phyloP scores from a whole-genome alignment of 2,329 filamentous ascomycete species.

The Aspergillus vadensis region DNA sequence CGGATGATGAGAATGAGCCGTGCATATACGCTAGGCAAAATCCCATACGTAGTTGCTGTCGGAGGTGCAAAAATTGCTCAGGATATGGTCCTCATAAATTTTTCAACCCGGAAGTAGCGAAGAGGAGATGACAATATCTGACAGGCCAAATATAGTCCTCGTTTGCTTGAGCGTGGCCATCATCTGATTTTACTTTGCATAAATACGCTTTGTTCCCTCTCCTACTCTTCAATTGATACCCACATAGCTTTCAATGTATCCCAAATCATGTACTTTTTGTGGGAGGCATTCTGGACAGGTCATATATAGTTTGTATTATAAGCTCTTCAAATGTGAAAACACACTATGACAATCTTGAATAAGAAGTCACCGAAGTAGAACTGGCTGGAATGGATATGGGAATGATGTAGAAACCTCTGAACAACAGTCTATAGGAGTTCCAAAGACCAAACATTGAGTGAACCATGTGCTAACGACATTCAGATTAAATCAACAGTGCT shows the following conservation, averaged over 20 bases:
- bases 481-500: constrained; percentile 2
- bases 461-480: neutral
- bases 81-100: neutral
- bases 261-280: neutral
- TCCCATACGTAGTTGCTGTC: neutral
- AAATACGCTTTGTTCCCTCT: neutral
- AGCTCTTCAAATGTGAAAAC: neutral
- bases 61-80: neutral
- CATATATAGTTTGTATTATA: neutral
- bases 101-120: neutral
- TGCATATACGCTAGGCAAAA: neutral
- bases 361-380: too few relatives aligned
- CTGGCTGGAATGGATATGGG: too few relatives aligned
- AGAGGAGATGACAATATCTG: neutral
- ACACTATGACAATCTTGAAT: neutral
- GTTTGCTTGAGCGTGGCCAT: neutral
- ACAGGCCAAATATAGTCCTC: neutral
- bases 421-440: neutral
- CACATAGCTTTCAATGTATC: constrained; percentile 11
- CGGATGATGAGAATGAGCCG: neutral
- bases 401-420: neutral
- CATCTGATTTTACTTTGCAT: neutral
- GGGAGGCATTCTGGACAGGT: neutral
- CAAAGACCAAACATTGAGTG: neutral
- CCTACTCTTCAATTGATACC: constrained; percentile 16